A percentile compares a stretch with the other conserved stretches of the same genome.
Conservation (phyloP, 1,284 basidiomycete genomes). For the Melampsora americana region DNA sequence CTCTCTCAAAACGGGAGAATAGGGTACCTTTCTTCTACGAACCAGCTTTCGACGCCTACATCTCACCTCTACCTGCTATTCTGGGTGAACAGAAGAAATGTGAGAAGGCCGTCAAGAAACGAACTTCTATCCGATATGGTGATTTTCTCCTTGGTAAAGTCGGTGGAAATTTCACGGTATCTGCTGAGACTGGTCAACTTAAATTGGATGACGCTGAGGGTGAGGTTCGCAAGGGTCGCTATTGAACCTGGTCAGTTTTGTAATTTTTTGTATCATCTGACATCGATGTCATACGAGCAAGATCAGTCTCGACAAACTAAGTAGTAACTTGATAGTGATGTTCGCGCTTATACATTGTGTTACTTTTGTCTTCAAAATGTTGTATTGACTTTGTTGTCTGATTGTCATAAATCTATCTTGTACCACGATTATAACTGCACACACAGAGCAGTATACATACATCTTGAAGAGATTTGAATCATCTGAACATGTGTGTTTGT, state of each 20-base stretch:
- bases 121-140: slow-evolving; percentile 66
- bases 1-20: slow-evolving; percentile 15
- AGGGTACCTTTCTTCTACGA: slow-evolving; percentile 82
- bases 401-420: too few species aligned
- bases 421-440: too few species aligned
- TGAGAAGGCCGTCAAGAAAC: slow-evolving; percentile 49
- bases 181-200: slow-evolving; percentile 37
- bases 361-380: too few species aligned
- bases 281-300: too few species aligned
- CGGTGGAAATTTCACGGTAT: slow-evolving; percentile 63
- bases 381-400: too few species aligned
- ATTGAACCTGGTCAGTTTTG: background rate
- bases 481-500: too few species aligned
- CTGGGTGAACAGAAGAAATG: slow-evolving; percentile 50
- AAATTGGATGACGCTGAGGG: background rate
- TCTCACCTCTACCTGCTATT: slow-evolving; percentile 64
- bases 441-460: too few species aligned
- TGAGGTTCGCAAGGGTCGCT: background rate
- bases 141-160: slow-evolving; percentile 72
- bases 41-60: slow-evolving; percentile 68
- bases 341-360: too few species aligned
- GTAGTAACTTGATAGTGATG: too few species aligned
- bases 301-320: too few species aligned
- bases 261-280: background rate
- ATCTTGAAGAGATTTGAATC: too few species aligned